Evolutionary conservation across 208 protist genomes (phyloP).

Genomic region (Leishmania tarentolae): DNA sequence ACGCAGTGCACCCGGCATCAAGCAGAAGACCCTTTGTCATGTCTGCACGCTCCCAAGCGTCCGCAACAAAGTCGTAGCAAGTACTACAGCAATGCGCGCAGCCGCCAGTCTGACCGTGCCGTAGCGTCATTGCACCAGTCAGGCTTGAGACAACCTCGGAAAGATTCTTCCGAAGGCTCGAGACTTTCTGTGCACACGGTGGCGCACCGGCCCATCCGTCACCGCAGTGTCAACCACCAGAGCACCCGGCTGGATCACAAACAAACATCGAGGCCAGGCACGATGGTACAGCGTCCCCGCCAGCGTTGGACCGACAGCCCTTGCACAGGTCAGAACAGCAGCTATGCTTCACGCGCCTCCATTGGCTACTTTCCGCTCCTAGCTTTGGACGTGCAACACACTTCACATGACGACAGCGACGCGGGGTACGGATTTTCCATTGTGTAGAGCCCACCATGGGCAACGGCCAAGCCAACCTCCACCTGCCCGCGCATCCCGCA

Average conservation of each 20-base stretch:
- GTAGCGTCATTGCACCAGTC: not conserved
- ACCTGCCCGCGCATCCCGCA: not conserved
- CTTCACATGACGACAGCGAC: not conserved
- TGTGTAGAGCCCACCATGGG: not conserved
- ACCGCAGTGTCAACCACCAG: not conserved
- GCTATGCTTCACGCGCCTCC: not conserved
- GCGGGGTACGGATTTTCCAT: not conserved
- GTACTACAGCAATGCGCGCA: not conserved
- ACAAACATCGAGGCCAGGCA: not conserved
- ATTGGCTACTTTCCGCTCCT: constrained; percentile 1
- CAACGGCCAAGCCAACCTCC: not conserved
- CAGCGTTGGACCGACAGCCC: constrained; percentile 10
- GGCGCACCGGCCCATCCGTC: constrained; percentile 7
- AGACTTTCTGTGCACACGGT: constrained; percentile 5
- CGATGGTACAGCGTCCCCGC: constrained; percentile 1
- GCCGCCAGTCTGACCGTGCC: not conserved
- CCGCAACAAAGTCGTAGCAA: not conserved
- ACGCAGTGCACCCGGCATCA: not conserved
- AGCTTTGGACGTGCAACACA: not conserved
- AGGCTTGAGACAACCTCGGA: not conserved
- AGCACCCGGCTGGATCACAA: not conserved
- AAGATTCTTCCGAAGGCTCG: not conserved
- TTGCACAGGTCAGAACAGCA: not conserved
- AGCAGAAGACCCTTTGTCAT: not conserved
- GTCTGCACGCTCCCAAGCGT: not conserved